Evolutionary conservation across 805 yeast genomes (phyloP), one percentile per base, ranked within the genome.

Genomic region (Pichia sporocuriosa): DNA sequence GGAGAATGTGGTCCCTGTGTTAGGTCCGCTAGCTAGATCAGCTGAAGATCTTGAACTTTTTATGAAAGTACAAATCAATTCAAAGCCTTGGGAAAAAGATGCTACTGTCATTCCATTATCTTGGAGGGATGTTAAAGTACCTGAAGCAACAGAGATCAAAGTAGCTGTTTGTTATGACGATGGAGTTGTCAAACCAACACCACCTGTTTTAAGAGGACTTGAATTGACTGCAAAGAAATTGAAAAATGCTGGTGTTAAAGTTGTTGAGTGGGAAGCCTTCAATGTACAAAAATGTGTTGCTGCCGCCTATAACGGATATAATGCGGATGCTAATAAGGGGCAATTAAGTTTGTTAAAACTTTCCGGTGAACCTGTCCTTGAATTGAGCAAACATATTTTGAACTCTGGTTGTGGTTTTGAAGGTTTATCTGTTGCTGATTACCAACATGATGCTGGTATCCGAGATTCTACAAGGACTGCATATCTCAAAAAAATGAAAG

Each of bases 311-410:
- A 57, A 40, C 15, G 50, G 77, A 59, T 84, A 80, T 59, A 69
- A 68, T 24, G 70, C 74, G 37, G 89, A 83, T 57, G 84, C 84
- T 24, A 79, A 77, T 52, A 57, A 62, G 42, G 71, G 64, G 41
- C 77, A 76, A 47, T 62, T 67, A 28, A 61, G 64, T 28, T 52
- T 70, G 30, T 60, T 83, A 42, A 63, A 66, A 3, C 66, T 55
- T 3, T 75, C 84, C 17, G 88, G 89, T 31, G 89, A 84, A 54
- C 88, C 88, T 25, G 55, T 78, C 39, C 55, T 61, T 4, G 72
- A 74, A 45, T 68, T 81, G 49, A 73, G 84, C 22, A 67, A 73
- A 48, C 70, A 72, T 66, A 62, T 62, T 35, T 58, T 80, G 47
- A 61, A 67, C 33, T 70, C 68, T 52, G 84, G 84, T 37, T 70